Evolutionary conservation across 345 rosid genomes (phyloP), one percentile per base, ranked within the genome.

Genomic region (Theobroma cacao): DNA sequence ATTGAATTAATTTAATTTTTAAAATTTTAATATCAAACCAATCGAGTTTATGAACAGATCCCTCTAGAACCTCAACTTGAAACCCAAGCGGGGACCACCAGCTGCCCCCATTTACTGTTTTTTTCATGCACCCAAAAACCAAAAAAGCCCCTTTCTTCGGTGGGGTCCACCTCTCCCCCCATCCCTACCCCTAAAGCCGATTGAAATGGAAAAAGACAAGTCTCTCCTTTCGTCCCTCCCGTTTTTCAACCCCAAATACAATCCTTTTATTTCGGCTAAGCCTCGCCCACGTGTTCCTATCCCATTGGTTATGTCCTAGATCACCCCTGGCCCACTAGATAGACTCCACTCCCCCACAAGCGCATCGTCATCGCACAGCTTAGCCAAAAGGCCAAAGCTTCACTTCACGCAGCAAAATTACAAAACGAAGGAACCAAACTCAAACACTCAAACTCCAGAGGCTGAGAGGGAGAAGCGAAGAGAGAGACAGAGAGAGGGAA

Each of bases 241-340:
- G 0, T 67, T 31, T 74, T 2, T 30, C 0, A 14, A 0, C 5
- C 6, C 64, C 12, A 36, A 75, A 13, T 22, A 47, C 20, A 62
- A 34, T 17, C 26, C 33, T 31, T 30, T 26, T 59, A 67, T 84
- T 64, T 81, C 15, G 97, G 98, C 91, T 93, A 91, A 92, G 91
- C 73, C 36, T 79, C 3, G 0, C 38, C 88, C 89, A 87, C 90
- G 90, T 80, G 97, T 80, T 72, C 0, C 0, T 0, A 0, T 75
- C 0, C 50, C 0, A 91, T 92, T 95, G 62, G 93, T 0, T 3
- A 0, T 0, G 20, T 3, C 2, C 26, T 52, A 76, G 94, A 93
- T 95, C 82, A 85, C 83, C 86, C n/a, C n/a, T 76, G 88, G 45
- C 93, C 94, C 89, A 85, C 87, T 13, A 80, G 91, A 90, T 94